Percentiles rank a stretch among this genome's conserved stretches.
phyloP scores from a whole-genome alignment of 805 yeast species.

The Cyberlindnera americana region DNA sequence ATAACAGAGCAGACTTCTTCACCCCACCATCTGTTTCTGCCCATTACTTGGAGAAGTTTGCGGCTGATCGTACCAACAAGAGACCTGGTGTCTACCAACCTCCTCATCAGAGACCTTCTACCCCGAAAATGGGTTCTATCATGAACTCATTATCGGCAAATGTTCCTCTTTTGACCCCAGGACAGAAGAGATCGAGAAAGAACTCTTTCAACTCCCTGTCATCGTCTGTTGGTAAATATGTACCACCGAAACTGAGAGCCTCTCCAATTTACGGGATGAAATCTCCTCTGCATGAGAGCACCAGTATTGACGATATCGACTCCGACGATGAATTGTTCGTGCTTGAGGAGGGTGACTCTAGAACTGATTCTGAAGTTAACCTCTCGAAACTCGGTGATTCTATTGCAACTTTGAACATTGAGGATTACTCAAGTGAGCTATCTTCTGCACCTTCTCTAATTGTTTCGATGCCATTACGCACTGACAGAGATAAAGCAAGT shows the following conservation, averaged over 20 bases:
- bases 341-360: conserved; percentile 33
- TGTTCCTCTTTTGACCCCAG: conserved; percentile 4
- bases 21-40: conserved; percentile 74
- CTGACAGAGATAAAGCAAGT: conserved; percentile 6
- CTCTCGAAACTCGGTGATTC: conserved; percentile 12
- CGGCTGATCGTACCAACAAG: conserved; percentile 25
- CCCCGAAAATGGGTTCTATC: conserved; percentile 19
- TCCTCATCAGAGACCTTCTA: conserved; percentile 27
- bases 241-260: conserved; percentile 66
- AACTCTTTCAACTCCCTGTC: conserved; percentile 28
- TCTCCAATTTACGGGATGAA: conserved; percentile 34
- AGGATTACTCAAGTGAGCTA: conserved; percentile 21
- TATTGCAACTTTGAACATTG: conserved; percentile 14
- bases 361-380: conserved; percentile 12
- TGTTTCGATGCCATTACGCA: conserved; percentile 10
- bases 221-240: conserved; percentile 51
- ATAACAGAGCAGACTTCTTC: conserved; percentile 67
- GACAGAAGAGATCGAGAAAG: conserved; percentile 14
- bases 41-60: conserved; percentile 67
- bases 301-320: conserved; percentile 23
- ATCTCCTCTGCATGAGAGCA: conserved; percentile 24
- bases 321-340: conserved; percentile 35
- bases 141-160: conserved; percentile 7
- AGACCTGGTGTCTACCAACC: conserved; percentile 27
- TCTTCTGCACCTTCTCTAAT: conserved; percentile 28